Evolutionary conservation across 2,329 filamentous ascomycete species (phyloP).

Genomic region (Fusarium sp.): DNA sequence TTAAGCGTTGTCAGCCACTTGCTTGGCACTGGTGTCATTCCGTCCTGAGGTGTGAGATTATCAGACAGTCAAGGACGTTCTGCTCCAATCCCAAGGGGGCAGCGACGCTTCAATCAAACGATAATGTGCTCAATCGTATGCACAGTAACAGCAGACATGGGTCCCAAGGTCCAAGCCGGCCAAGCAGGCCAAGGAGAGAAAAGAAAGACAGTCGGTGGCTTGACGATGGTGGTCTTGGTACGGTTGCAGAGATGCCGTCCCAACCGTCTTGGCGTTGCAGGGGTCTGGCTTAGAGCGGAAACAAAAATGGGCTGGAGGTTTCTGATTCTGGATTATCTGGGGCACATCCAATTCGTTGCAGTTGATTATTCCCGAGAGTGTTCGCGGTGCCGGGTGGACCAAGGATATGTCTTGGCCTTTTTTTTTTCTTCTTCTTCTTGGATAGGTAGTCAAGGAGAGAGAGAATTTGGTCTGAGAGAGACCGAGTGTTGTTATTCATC

Average conservation of each 20-base stretch:
- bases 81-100: constrained; percentile 29
- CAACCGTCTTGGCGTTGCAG: constrained; percentile 54
- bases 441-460: background rate
- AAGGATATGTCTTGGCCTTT: constrained; percentile 28
- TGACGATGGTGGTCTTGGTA: constrained; percentile 46
- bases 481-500: background rate
- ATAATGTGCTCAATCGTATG: constrained; percentile 16
- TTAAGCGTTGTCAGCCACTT: constrained; percentile 62
- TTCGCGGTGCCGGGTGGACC: constrained; percentile 46
- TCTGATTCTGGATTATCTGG: constrained; percentile 41
- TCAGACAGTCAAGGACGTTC: background rate
- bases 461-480: background rate
- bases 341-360: constrained; percentile 34
- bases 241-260: constrained; percentile 53
- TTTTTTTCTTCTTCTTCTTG: background rate
- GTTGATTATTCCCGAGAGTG: constrained; percentile 45
- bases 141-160: background rate
- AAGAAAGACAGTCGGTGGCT: constrained; percentile 42
- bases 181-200: constrained; percentile 1
- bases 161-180: background rate
- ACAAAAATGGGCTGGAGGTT: constrained; percentile 28
- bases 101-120: constrained; percentile 15
- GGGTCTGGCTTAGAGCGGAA: constrained; percentile 18
- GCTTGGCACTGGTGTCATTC: constrained; percentile 53
- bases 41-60: constrained; percentile 39